Evolutionary conservation across 495 filamentous ascomycete species (phyloP).

Genomic region (Talaromyces trachyspermus): DNA sequence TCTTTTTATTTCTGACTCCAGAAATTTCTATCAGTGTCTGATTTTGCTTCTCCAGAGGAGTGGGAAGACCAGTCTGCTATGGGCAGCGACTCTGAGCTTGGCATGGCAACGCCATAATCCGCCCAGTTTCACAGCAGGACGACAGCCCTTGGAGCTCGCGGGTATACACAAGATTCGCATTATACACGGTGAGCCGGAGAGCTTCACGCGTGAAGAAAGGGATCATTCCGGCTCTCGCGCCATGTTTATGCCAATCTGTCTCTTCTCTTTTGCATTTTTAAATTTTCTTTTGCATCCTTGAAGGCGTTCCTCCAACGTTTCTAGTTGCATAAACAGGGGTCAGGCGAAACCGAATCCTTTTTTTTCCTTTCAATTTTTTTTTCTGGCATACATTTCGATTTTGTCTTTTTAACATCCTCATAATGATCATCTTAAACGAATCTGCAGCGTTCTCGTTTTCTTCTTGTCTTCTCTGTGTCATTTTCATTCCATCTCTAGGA

Average conservation of each 20-base stretch:
- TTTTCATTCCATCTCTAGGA: too few species aligned
- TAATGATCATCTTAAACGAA: neutral
- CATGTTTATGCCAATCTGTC: too few species aligned
- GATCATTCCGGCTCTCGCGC: too few species aligned
- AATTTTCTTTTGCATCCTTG: conserved; percentile 3
- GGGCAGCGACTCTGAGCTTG: conserved; percentile 38
- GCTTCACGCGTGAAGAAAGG: too few species aligned
- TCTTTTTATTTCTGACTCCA: conserved; percentile 14
- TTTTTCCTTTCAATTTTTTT: neutral
- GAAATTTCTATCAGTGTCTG: conserved; percentile 27
- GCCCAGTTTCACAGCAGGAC: neutral
- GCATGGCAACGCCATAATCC: conserved; percentile 28
- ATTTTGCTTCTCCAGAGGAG: conserved; percentile 34
- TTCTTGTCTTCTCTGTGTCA: neutral
- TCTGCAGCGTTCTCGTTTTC: conserved; percentile 5
- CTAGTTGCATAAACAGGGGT: neutral
- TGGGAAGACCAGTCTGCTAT: conserved; percentile 40
- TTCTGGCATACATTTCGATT: conserved; percentile 1
- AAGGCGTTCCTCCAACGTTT: conserved; percentile 9
- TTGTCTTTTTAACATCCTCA: too few species aligned
- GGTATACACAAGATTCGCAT: too few species aligned
- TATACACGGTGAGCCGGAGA: too few species aligned
- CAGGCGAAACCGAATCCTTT: neutral
- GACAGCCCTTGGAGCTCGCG: too few species aligned
- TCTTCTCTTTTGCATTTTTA: too few species aligned